Percentiles rank a stretch among this genome's conserved stretches.
phyloP scores from a whole-genome alignment of 257 asterid genomes.

The Jasminum sambac region DNA sequence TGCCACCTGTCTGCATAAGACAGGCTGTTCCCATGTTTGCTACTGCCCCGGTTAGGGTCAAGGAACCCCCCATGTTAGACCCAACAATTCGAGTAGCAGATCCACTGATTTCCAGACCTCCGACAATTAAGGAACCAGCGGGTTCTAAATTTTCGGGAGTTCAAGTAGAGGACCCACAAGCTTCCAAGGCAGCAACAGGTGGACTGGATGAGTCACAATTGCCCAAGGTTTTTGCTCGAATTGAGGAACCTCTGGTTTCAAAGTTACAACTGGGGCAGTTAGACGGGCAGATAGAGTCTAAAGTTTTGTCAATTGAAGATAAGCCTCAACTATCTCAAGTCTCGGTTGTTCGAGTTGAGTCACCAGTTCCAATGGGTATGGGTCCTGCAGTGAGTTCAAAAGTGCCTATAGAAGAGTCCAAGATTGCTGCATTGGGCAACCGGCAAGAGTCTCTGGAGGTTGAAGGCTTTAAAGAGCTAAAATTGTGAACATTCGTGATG shows the following conservation, averaged over 20 bases:
- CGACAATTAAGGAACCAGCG: conserved; percentile 29
- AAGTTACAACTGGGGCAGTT: conserved; percentile 14
- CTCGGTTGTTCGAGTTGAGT: conserved; percentile 24
- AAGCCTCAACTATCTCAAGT: conserved; percentile 24
- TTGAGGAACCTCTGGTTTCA: conserved; percentile 31
- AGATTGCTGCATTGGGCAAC: conserved; percentile 26
- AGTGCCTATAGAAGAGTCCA: conserved; percentile 29
- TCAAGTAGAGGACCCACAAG: conserved; percentile 23
- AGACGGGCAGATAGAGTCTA: conserved; percentile 21
- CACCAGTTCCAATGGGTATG: conserved; percentile 28
- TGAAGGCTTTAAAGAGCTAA: conserved; percentile 38
- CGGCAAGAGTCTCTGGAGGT: conserved; percentile 29
- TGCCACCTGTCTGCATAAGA: conserved; percentile 66
- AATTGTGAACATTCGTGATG: conserved; percentile 33
- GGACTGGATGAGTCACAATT: conserved; percentile 19
- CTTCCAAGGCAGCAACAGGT: not conserved
- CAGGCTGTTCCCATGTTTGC: conserved; percentile 65
- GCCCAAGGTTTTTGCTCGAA: conserved; percentile 33
- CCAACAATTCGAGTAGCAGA: conserved; percentile 45
- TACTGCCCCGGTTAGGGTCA: conserved; percentile 56
- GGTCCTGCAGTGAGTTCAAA: conserved; percentile 25
- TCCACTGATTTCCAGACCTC: conserved; percentile 37
- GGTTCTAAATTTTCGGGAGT: conserved; percentile 32
- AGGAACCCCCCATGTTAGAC: conserved; percentile 44
- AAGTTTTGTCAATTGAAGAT: conserved; percentile 27